Base-by-base conservation (phyloP, 192 early-diverging fungal genomes). In the Chytriomyces sp. region DNA sequence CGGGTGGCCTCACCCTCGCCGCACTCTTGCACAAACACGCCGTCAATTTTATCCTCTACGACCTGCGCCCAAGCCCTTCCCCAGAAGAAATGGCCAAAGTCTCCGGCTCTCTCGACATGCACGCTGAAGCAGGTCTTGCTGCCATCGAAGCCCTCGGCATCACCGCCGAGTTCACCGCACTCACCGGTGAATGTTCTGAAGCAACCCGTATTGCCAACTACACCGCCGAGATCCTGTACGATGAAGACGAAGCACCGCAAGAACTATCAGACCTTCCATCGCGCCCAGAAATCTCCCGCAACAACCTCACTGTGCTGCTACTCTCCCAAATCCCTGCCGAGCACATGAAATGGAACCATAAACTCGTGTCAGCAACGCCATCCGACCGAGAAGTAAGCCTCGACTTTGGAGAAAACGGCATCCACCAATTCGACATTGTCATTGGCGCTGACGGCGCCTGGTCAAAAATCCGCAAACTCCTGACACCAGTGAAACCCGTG, bases 251-350 rank as follows among this genome's bases (percentile, higher is more conserved):
- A 11, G 61, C 35, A 3, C 35, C n/a, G n/a, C n/a, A n/a, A n/a
- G n/a, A n/a, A n/a, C n/a, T n/a, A n/a, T n/a, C n/a, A n/a, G n/a
- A n/a, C n/a, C n/a, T n/a, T n/a, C n/a, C n/a, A n/a, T 45, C 45
- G 5, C 66, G 84, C 5, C 86, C 86, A 5, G 87, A 89, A 72
- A 82, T 87, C 24, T 86, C 87, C 72, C 79, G 87, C 3, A 72
- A 48, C 7, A 61, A 86, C 23, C 71, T 89, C 46, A 78, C 84
- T 28, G 68, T 84, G 26, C 64, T 81, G 2, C 75, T 88, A 48
- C 23, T 89, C 11, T 20, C 76, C 7, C 45, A 5, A 5, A 65
- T n/a, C n/a, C n/a, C n/a, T n/a, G n/a, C n/a, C n/a, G n/a, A n/a
- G n/a, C n/a, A n/a, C n/a, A n/a, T n/a, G n/a, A n/a, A n/a, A n/a